Evolutionary conservation across 495 filamentous ascomycete genomes (phyloP).

Genomic region (Penicillium riverlandense): DNA sequence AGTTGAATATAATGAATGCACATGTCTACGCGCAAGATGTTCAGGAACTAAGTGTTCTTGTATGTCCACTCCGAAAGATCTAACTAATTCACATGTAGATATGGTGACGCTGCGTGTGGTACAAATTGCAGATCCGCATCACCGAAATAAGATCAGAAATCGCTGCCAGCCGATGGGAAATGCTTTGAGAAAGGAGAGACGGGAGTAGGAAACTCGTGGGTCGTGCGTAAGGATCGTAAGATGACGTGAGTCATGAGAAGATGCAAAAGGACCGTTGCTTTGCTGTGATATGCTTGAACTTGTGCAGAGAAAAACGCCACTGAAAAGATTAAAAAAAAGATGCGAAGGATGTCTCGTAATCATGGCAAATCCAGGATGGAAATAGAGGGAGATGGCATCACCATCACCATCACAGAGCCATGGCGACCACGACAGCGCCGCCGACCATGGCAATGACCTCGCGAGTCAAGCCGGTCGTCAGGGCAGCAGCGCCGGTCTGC

Average conservation of each 20-base stretch:
- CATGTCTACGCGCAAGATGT: too few relatives aligned
- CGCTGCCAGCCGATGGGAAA: background rate
- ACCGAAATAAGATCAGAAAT: too few relatives aligned
- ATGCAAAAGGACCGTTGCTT: background rate
- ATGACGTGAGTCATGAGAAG: slow-evolving; percentile 8
- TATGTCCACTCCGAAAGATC: too few relatives aligned
- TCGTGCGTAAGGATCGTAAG: slow-evolving; percentile 19
- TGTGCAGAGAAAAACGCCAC: slow-evolving; percentile 7
- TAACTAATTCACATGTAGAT: slow-evolving; percentile 1
- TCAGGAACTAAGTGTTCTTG: too few relatives aligned
- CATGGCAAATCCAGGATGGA: too few relatives aligned
- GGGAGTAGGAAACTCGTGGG: slow-evolving; percentile 7
- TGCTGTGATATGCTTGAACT: background rate
- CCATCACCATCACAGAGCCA: slow-evolving; percentile 22
- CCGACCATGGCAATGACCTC: slow-evolving; percentile 40
- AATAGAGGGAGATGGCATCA: background rate
- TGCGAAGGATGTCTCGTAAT: background rate
- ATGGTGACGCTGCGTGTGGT: slow-evolving; percentile 2
- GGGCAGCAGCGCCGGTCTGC: slow-evolving; percentile 33
- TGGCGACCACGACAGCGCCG: slow-evolving; percentile 32
- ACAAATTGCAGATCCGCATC: background rate
- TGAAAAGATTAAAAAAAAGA: slow-evolving; percentile 2
- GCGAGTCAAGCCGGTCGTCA: slow-evolving; percentile 20
- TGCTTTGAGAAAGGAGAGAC: slow-evolving; percentile 15
- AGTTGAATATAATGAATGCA: too few relatives aligned